phyloP scores from a whole-genome alignment of 306 rosid genomes.

The cucumber (Cucumis sativus) region DNA sequence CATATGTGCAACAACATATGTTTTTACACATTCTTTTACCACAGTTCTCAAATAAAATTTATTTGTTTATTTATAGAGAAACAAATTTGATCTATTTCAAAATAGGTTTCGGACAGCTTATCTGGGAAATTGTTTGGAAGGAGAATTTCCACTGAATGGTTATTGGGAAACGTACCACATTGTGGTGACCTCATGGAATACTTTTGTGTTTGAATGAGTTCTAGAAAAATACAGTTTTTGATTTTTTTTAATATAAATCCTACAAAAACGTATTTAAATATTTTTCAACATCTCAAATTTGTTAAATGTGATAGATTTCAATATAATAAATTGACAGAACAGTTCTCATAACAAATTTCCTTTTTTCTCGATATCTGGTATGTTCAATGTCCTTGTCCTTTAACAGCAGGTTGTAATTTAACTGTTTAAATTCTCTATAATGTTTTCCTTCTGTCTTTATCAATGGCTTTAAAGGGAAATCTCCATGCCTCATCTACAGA shows the following conservation, averaged over 20 bases:
- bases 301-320: not conserved
- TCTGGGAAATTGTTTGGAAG: not conserved
- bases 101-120: not conserved
- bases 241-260: not conserved
- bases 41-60: not conserved
- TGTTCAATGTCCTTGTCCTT: not conserved
- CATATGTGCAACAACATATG: not conserved
- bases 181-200: not conserved
- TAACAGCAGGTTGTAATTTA: not conserved
- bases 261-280: not conserved
- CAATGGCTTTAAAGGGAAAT: not conserved
- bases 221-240: not conserved
- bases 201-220: not conserved
- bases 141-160: not conserved
- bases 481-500: constrained; percentile 27
- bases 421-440: not conserved
- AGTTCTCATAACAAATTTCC: not conserved
- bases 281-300: not conserved
- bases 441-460: not conserved
- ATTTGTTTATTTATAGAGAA: not conserved
- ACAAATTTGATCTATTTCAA: not conserved
- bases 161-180: not conserved
- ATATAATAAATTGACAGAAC: not conserved
- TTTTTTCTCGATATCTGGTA: not conserved
- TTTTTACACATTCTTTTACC: not conserved